Evolutionary conservation across 2,329 filamentous ascomycete genomes (phyloP), one percentile per base, ranked within the genome.

Genomic region (Colletotrichum plurivorum): DNA sequence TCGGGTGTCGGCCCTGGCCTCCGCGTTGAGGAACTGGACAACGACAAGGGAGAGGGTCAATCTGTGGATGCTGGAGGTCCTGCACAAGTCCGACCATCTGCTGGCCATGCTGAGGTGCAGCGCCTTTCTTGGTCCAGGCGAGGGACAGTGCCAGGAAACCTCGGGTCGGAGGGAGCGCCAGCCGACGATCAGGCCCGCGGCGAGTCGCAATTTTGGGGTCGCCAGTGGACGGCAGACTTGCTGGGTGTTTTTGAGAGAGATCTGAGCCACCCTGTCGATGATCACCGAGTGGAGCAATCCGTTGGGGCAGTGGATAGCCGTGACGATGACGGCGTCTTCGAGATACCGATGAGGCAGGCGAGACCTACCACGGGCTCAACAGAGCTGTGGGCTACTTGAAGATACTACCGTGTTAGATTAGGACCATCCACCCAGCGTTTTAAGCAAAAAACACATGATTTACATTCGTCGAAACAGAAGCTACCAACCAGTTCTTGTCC

Each of bases 51-150:
- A 58, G 4, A 25, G 55, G 25, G 25, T 58, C 16, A 25, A 58
- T 20, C 6, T 58, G 25, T 58, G 55, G 55, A 46, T 58, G 55
- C 25, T 58, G 15, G 55, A 58, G 18, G 22, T 58, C 7, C 55
- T 58, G 16, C 55, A 58, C 27, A 48, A 58, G 41, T 58, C 55
- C 15, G 55, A 58, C 22, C 55, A 58, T 3, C 22, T 58, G 0
- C 5, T 58, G 5, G 55, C n/a, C 43, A 58, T 58, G 20, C 1
- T 58, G 0, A 41, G 55, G 12, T 58, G 55, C 16, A 31, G 56
- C 25, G 56, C 56, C 1, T 25, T 43, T 43, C 13, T 43, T 2
- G 41, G 15, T 3, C 41, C 4, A 43, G 15, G 15, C 41, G 31
- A 36, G 27, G 8, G 8, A 31, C 27, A 31, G 8, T 9, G 6